Evolutionary conservation across 345 rosid genomes (phyloP).

Genomic region (Rhodamnia rubescens): DNA sequence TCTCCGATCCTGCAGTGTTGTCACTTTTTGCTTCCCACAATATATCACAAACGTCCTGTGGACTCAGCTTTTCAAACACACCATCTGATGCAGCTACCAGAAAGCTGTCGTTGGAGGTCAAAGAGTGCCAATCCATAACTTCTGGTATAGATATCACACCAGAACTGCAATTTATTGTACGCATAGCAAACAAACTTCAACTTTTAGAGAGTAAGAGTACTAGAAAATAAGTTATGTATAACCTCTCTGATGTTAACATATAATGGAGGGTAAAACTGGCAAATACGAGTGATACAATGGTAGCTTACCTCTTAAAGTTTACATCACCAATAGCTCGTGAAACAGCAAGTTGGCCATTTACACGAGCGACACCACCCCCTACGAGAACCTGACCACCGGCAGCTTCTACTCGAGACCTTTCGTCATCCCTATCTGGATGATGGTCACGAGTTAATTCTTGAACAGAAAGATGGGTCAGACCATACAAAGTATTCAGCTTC

Average conservation of each 20-base stretch:
- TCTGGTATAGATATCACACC: conserved; percentile 91
- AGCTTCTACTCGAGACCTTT: conserved; percentile 73
- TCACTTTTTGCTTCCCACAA: conserved; percentile 45
- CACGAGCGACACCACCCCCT: conserved; percentile 72
- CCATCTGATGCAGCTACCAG: conserved; percentile 94
- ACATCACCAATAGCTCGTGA: conserved; percentile 91
- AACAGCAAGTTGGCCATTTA: conserved; percentile 81
- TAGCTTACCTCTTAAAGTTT: conserved; percentile 38
- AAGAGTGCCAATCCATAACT: conserved; percentile 72
- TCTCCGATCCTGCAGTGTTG: conserved; percentile 22
- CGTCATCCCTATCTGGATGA: conserved; percentile 88
- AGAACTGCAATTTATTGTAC: conserved; percentile 25
- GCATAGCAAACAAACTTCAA: not conserved
- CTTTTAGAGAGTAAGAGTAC: not conserved
- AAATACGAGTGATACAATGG: not conserved
- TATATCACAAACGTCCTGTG: conserved; percentile 76
- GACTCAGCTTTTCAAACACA: conserved; percentile 64
- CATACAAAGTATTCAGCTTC: conserved; percentile 32
- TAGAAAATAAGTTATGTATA: not conserved
- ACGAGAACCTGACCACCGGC: conserved; percentile 83
- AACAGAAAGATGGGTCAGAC: conserved; percentile 37
- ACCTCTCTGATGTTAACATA: not conserved
- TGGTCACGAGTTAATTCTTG: conserved; percentile 81
- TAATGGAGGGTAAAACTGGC: not conserved
- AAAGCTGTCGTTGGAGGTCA: conserved; percentile 63